A percentile compares a stretch with the other conserved stretches of the same genome.
These are phyloP conservation scores for Puccinia coronata DNA, from an alignment of 1,284 basidiomycete species.

Conservation along the genomic window DNA sequence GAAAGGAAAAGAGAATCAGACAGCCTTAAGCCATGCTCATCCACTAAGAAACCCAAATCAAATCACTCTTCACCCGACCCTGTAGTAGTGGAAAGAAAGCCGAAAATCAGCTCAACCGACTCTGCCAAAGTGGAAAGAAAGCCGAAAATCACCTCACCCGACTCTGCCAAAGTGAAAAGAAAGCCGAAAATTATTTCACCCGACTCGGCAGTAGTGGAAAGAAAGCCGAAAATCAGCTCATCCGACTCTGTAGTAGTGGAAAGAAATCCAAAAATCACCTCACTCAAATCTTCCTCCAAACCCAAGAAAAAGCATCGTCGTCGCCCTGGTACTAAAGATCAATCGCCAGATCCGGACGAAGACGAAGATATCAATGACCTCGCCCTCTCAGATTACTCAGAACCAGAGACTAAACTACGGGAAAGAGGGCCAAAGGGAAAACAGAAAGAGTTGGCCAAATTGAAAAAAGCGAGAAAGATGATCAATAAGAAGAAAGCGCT, in stretches of 20 bases:
- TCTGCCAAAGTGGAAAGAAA: neutral
- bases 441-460: neutral
- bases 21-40: neutral
- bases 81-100: neutral
- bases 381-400: conserved; percentile 25
- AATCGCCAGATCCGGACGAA: conserved; percentile 31
- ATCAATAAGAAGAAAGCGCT: conserved; percentile 1
- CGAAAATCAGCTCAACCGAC: neutral
- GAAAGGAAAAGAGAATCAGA: neutral
- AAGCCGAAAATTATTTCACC: neutral
- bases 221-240: too few species aligned
- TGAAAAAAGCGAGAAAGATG: conserved; percentile 14
- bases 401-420: conserved; percentile 37
- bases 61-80: neutral
- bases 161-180: neutral
- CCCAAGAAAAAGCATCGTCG: neutral
- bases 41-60: neutral
- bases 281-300: neutral
- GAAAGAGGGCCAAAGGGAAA: neutral
- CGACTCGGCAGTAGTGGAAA: neutral
- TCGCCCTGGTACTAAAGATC: neutral
- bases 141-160: neutral
- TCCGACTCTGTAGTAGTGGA: neutral
- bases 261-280: neutral
- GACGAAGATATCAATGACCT: conserved; percentile 29